Base-by-base conservation (phyloP, 352 stramenopile genomes). In the Phytophthora citricola region DNA sequence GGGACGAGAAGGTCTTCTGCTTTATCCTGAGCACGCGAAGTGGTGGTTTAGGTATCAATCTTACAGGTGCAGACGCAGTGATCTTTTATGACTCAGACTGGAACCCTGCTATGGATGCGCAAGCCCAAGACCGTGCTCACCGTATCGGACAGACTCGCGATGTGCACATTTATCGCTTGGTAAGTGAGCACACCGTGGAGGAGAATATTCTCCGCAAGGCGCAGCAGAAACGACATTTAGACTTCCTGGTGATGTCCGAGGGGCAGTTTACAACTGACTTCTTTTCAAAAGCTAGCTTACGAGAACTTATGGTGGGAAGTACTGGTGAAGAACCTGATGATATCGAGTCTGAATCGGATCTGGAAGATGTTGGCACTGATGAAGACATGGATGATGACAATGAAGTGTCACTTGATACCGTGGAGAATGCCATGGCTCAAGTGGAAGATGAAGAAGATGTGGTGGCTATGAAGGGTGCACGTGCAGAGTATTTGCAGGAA, bases 121-220 rank as follows among this genome's bases (percentile, higher is more conserved):
- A 95, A 39, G 97, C 97, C 5, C 96, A 99, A 74, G 97, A 99
- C 68, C 92, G 97, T 52, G 97, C 97, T 14, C 97, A 99, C 76
- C 91, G 97, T 26, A 99, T 99, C 58, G 97, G 97, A 1, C 98
- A 99, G 70, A 99, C 97, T 15, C 82, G 97, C 12, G 98, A 99
- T 61, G 98, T 99, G 10, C 95, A 99, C 69, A 99, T 99, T 46
- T 99, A 99, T 73, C 88, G 98, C 1, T 81, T 99, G 15, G 91
- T 99, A 5, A 99, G 90, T 26, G 89, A 98, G 55, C 89, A 98
- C 69, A 98, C 98, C 1, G 97, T 99, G 34, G 98, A 99, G 76
- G 98, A 99, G 74, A 99, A 99, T 76, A 99, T 99, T 63, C 69
- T 99, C n/a, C 87, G 91, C n/a, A 99, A 99, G 72, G 97, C 93